phyloP scores from a whole-genome alignment of 495 filamentous ascomycete species.

The Pseudevernia furfuracea region DNA sequence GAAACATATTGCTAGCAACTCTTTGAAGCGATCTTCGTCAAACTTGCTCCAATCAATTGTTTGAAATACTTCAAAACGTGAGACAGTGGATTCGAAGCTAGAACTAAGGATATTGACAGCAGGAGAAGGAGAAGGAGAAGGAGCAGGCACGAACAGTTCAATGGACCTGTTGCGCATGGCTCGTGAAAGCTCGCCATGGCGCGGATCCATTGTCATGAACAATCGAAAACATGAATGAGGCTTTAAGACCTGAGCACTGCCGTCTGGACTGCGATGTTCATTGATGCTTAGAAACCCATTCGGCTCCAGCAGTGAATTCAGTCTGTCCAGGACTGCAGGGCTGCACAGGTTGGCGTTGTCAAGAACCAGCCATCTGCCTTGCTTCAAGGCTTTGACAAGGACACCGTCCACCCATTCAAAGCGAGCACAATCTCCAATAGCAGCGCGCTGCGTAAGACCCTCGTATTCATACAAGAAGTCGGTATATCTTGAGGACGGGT shows the following conservation, averaged over 20 bases:
- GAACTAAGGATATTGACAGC: constrained; percentile 26
- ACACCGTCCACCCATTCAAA: constrained; percentile 97
- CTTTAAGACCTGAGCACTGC: constrained; percentile 67
- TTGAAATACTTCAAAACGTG: constrained; percentile 44
- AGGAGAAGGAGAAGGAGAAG: constrained; percentile 26
- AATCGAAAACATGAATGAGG: constrained; percentile 86
- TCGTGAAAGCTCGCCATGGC: constrained; percentile 85
- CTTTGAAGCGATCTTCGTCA: constrained; percentile 22
- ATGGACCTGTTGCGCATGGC: constrained; percentile 95
- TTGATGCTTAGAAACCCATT: constrained; percentile 83
- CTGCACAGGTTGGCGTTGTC: constrained; percentile 97
- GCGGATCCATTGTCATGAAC: constrained; percentile 90
- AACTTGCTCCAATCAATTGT: constrained; percentile 27
- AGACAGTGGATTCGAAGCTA: constrained; percentile 42
- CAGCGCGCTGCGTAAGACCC: constrained; percentile 37
- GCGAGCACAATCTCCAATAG: constrained; percentile 48
- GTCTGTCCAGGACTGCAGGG: constrained; percentile 83
- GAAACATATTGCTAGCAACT: constrained; percentile 36
- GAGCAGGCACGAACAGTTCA: constrained; percentile 66
- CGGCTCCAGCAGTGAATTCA: constrained; percentile 91
- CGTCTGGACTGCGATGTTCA: constrained; percentile 77
- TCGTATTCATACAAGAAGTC: constrained; percentile 27
- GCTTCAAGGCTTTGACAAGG: constrained; percentile 75
- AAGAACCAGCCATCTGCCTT: constrained; percentile 86
- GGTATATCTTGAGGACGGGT: constrained; percentile 29